Percentiles rank a stretch among this genome's conserved stretches.
Conservation (phyloP, 805 yeast species). For the Scheffersomyces amazonensis region DNA sequence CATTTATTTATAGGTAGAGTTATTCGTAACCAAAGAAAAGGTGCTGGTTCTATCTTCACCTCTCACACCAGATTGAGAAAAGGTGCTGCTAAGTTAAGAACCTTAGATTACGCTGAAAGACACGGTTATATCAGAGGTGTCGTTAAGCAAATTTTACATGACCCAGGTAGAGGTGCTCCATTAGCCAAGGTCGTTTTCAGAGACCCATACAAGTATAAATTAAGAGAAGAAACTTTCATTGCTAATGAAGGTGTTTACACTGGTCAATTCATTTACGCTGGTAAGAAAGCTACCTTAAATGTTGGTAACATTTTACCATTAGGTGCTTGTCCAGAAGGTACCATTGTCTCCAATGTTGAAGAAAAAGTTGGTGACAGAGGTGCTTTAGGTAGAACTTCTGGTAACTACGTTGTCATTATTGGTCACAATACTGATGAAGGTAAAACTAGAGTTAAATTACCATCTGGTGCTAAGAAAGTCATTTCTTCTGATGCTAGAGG, state of each 20-base stretch:
- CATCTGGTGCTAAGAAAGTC: slow-evolving; percentile 98
- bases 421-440: slow-evolving; percentile 99
- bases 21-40: slow-evolving; percentile 99
- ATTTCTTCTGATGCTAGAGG: slow-evolving; percentile 97
- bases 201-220: slow-evolving; percentile 98
- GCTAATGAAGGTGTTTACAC: slow-evolving; percentile 99
- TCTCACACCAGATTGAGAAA: slow-evolving; percentile 99
- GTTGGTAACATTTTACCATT: slow-evolving; percentile 97
- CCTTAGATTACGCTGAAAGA: slow-evolving; percentile 98
- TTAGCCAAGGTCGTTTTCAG: slow-evolving; percentile 98
- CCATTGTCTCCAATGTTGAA: slow-evolving; percentile 97
- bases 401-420: slow-evolving; percentile 97
- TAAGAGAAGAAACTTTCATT: slow-evolving; percentile 97
- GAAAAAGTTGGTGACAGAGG: slow-evolving; percentile 99
- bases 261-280: slow-evolving; percentile 98
- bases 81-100: slow-evolving; percentile 99
- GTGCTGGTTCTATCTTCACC: slow-evolving; percentile 99
- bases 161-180: slow-evolving; percentile 99
- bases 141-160: slow-evolving; percentile 98
- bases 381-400: slow-evolving; percentile 99
- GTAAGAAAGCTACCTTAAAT: slow-evolving; percentile 96
- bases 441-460: slow-evolving; percentile 98
- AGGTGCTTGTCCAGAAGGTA: slow-evolving; percentile 98
- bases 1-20: slow-evolving; percentile 75
- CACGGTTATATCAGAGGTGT: slow-evolving; percentile 99